Evolutionary conservation across 1,139 yeast species (phyloP).

Genomic region (Lodderomyces theae): DNA sequence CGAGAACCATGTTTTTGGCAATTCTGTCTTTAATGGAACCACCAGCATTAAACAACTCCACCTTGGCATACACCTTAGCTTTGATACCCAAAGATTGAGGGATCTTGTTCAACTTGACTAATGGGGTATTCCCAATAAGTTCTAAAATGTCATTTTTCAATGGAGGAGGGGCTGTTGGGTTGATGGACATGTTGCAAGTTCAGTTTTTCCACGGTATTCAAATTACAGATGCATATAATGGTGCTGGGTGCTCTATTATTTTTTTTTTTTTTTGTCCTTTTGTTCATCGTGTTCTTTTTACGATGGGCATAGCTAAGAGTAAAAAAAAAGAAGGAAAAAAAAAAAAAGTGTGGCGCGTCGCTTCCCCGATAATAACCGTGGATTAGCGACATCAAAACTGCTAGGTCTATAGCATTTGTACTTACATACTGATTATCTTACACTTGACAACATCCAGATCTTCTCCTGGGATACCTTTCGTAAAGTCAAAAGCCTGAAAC

Average conservation of each 20-base stretch:
- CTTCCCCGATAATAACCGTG: no score
- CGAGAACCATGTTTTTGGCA: slow-evolving; percentile 69
- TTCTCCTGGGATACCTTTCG: slow-evolving; percentile 75
- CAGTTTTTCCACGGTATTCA: no score
- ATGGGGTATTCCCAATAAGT: slow-evolving; percentile 81
- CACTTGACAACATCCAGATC: slow-evolving; percentile 79
- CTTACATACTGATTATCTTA: slow-evolving; percentile 44
- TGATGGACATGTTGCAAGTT: no score
- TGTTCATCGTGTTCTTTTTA: neutral
- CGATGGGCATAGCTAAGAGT: neutral
- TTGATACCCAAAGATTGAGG: slow-evolving; percentile 78
- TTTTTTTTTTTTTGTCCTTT: slow-evolving; percentile 7
- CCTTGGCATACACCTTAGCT: slow-evolving; percentile 57
- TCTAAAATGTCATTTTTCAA: slow-evolving; percentile 48
- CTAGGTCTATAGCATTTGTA: no score
- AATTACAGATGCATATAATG: no score
- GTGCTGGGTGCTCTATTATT: no score
- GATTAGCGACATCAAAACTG: neutral
- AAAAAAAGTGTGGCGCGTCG: slow-evolving; percentile 5
- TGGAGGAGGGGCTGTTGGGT: slow-evolving; percentile 27
- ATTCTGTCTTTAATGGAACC: slow-evolving; percentile 70
- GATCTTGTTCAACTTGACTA: slow-evolving; percentile 69
- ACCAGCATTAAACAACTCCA: slow-evolving; percentile 67
- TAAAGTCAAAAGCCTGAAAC: slow-evolving; percentile 77
- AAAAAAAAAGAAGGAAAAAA: no score